Percentiles rank a stretch among this genome's conserved stretches.
Conservation (phyloP, 2,329 filamentous ascomycete genomes). For the Botrytis galanthina region DNA sequence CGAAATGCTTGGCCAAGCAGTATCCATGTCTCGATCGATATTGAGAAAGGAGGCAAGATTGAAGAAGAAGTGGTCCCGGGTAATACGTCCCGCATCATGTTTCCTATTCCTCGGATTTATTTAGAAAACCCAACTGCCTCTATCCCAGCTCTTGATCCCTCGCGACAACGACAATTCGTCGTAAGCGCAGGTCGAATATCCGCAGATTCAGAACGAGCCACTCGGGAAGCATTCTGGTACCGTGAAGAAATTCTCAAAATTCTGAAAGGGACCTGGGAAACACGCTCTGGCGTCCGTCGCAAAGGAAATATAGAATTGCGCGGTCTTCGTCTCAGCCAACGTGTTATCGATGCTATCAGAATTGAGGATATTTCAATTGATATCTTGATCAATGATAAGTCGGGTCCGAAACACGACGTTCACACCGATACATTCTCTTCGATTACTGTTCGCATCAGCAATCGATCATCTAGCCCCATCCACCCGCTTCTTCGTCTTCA, state of each 20-base stretch:
- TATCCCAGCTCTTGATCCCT: constrained; percentile 77
- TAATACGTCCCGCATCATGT: constrained; percentile 69
- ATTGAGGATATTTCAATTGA: constrained; percentile 74
- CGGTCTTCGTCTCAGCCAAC: constrained; percentile 66
- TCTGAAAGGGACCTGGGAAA: constrained; percentile 70
- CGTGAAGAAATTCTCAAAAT: constrained; percentile 74
- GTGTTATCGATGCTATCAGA: constrained; percentile 81
- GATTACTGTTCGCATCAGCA: constrained; percentile 68
- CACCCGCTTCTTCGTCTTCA: constrained; percentile 72
- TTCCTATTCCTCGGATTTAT: constrained; percentile 74
- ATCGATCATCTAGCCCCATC: constrained; percentile 67
- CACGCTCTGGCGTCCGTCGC: constrained; percentile 46
- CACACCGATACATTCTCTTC: constrained; percentile 64
- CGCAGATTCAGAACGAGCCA: constrained; percentile 74
- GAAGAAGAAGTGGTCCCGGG: constrained; percentile 60
- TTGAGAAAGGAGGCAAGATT: constrained; percentile 31
- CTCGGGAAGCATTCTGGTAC: constrained; percentile 87
- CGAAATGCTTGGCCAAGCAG: constrained; percentile 87
- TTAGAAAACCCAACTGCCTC: constrained; percentile 72
- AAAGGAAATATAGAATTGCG: constrained; percentile 75
- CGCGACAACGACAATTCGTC: constrained; percentile 87
- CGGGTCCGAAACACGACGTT: constrained; percentile 35
- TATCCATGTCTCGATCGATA: constrained; percentile 62
- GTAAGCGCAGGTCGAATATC: constrained; percentile 77
- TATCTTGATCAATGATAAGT: constrained; percentile 49